phyloP scores from a whole-genome alignment of 2,329 filamentous ascomycete species.

The Exserohilum turcica region DNA sequence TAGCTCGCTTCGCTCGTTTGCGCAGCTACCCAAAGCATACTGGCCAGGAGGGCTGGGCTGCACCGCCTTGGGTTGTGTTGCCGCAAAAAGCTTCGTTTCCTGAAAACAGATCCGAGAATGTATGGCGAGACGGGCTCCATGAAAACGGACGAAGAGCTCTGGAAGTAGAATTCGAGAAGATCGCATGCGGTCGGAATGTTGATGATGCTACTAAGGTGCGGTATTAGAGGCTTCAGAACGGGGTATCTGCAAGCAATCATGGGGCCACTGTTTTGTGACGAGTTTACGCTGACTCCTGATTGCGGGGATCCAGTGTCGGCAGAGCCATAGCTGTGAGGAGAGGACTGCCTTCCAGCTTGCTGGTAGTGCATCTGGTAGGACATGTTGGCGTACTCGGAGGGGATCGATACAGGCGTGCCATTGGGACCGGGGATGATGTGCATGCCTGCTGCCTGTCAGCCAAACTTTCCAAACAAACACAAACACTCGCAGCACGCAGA shows the following conservation, averaged over 20 bases:
- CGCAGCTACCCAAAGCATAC: conserved; percentile 93
- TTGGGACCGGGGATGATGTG: conserved; percentile 38
- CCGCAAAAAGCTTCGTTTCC: conserved; percentile 85
- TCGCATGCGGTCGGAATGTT: conserved; percentile 83
- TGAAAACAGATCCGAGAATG: conserved; percentile 84
- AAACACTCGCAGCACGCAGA: not conserved
- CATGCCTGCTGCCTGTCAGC: conserved; percentile 27
- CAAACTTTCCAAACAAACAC: conserved; percentile 1
- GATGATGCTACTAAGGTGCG: conserved; percentile 79
- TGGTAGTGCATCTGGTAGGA: conserved; percentile 42
- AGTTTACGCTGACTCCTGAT: conserved; percentile 42
- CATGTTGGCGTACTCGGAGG: conserved; percentile 39
- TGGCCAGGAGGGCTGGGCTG: conserved; percentile 83
- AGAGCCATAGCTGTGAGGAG: conserved; percentile 44
- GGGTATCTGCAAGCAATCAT: conserved; percentile 67
- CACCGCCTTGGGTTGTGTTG: conserved; percentile 79
- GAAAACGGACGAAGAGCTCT: conserved; percentile 83
- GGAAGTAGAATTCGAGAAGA: conserved; percentile 87
- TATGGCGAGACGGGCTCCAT: conserved; percentile 90
- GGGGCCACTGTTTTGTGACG: conserved; percentile 37
- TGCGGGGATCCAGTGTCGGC: conserved; percentile 45
- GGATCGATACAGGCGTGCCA: conserved; percentile 36
- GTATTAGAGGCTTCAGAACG: conserved; percentile 80
- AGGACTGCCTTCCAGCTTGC: conserved; percentile 36
- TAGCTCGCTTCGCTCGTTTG: conserved; percentile 89